Evolutionary conservation across 106 monocot genomes (phyloP).

Genomic region (Agapanthus africanus): DNA sequence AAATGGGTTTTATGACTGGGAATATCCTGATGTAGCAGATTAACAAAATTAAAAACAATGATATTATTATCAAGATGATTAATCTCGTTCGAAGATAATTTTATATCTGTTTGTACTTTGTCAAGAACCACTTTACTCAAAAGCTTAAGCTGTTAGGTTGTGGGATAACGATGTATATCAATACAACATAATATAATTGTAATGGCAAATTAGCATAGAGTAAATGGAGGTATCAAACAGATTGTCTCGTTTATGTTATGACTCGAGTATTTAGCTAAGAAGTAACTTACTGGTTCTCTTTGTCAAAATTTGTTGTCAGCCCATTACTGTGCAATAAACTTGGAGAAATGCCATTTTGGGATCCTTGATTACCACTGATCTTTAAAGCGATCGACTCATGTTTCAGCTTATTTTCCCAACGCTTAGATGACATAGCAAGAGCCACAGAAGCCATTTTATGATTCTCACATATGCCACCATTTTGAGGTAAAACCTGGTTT

Average conservation of each 20-base stretch:
- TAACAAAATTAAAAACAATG: neutral
- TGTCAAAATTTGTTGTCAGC: conserved; percentile 28
- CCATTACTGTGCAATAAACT: conserved; percentile 60
- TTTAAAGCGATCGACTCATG: conserved; percentile 30
- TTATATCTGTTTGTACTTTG: no score
- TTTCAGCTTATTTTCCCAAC: conserved; percentile 28
- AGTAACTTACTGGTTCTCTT: conserved; percentile 43
- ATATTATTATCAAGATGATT: neutral
- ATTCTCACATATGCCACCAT: conserved; percentile 17
- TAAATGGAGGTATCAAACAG: neutral
- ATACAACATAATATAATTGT: neutral
- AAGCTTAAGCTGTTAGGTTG: no score
- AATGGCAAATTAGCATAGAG: neutral
- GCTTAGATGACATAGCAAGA: conserved; percentile 5
- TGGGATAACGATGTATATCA: no score
- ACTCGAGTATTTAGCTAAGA: neutral
- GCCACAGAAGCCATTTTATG: neutral
- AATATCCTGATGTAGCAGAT: neutral
- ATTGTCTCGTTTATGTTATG: neutral
- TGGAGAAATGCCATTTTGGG: conserved; percentile 41
- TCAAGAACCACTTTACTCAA: no score
- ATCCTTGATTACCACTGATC: conserved; percentile 13
- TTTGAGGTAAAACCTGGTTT: conserved; percentile 42
- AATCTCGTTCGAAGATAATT: neutral
- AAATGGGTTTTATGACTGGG: no score